phyloP scores from a whole-genome alignment of 352 stramenopile genomes.

The Pythium dissotocum region DNA sequence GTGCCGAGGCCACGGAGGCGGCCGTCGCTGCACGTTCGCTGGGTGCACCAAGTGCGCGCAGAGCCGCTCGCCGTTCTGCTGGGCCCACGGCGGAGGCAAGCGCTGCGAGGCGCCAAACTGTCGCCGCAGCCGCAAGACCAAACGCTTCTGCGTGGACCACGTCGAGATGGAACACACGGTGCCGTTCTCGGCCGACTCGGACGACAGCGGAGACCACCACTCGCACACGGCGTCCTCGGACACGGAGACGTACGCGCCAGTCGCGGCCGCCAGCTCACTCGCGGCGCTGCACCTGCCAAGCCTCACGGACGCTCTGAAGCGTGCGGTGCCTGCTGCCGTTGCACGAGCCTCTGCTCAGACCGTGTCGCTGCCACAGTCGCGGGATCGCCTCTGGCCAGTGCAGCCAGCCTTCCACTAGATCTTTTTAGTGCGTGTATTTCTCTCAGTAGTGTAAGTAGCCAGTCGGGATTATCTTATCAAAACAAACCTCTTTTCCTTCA shows the following conservation, averaged over 20 bases:
- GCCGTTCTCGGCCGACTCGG: slow-evolving; percentile 40
- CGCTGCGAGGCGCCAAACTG: slow-evolving; percentile 71
- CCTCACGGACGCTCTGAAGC: slow-evolving; percentile 31
- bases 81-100: slow-evolving; percentile 70
- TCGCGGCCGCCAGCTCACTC: slow-evolving; percentile 8
- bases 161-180: slow-evolving; percentile 62
- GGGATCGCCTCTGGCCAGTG: slow-evolving; percentile 26
- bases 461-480: neutral
- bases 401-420: slow-evolving; percentile 7
- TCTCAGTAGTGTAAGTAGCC: neutral
- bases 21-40: slow-evolving; percentile 57
- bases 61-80: slow-evolving; percentile 75
- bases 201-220: slow-evolving; percentile 45
- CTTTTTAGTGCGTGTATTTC: neutral
- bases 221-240: slow-evolving; percentile 38
- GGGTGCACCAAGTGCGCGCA: slow-evolving; percentile 76
- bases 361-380: slow-evolving; percentile 27
- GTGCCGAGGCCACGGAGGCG: slow-evolving; percentile 73
- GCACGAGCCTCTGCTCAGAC: slow-evolving; percentile 17
- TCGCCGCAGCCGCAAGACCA: slow-evolving; percentile 71
- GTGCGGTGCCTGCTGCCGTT: slow-evolving; percentile 15
- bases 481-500: neutral
- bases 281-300: slow-evolving; percentile 23
- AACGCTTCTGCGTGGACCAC: slow-evolving; percentile 77
- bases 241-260: slow-evolving; percentile 29